A percentile compares a stretch with the other conserved stretches of the same genome.
phyloP scores from a whole-genome alignment of 1,139 yeast genomes.

The Maudiozyma humilis region DNA sequence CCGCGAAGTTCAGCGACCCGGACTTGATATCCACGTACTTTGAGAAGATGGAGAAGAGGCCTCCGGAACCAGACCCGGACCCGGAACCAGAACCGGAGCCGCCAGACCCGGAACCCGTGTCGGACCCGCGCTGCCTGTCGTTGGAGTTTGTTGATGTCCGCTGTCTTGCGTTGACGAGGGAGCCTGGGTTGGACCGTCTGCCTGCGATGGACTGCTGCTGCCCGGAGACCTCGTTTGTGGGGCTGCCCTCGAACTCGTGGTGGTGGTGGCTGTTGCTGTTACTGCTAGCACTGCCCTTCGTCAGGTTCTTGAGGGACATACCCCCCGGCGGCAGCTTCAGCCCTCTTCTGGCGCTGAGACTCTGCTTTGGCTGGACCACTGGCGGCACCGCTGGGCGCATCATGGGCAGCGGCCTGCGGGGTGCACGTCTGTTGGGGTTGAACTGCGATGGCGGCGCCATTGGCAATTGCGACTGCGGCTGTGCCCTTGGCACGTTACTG shows the following conservation, averaged over 20 bases:
- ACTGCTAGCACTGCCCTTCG: conserved; percentile 11
- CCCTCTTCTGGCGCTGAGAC: conserved; percentile 32
- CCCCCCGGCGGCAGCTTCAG: conserved; percentile 31
- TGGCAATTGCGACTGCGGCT: neutral
- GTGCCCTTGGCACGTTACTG: neutral
- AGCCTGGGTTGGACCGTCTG: conserved; percentile 29
- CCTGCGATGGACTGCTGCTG: conserved; percentile 9
- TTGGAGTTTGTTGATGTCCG: conserved; percentile 28
- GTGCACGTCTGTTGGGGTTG: conserved; percentile 14
- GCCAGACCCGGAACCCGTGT: conserved; percentile 18
- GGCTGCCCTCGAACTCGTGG: conserved; percentile 28
- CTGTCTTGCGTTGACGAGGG: conserved; percentile 27
- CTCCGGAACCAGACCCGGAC: conserved; percentile 26
- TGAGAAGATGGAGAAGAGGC: conserved; percentile 68
- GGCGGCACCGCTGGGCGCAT: conserved; percentile 6
- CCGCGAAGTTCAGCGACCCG: conserved; percentile 85
- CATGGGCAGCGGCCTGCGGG: conserved; percentile 9
- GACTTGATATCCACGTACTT: conserved; percentile 85
- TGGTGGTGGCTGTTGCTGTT: neutral
- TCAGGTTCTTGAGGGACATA: conserved; percentile 25
- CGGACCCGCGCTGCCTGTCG: conserved; percentile 23
- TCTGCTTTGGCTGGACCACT: conserved; percentile 17
- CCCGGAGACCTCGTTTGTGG: conserved; percentile 17
- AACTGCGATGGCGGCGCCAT: conserved; percentile 7
- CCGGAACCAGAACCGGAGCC: conserved; percentile 12